Evolutionary conservation across 169 alveolate genomes (phyloP), one percentile per base, ranked within the genome.

Genomic region (Plasmodium cynomolgi): DNA sequence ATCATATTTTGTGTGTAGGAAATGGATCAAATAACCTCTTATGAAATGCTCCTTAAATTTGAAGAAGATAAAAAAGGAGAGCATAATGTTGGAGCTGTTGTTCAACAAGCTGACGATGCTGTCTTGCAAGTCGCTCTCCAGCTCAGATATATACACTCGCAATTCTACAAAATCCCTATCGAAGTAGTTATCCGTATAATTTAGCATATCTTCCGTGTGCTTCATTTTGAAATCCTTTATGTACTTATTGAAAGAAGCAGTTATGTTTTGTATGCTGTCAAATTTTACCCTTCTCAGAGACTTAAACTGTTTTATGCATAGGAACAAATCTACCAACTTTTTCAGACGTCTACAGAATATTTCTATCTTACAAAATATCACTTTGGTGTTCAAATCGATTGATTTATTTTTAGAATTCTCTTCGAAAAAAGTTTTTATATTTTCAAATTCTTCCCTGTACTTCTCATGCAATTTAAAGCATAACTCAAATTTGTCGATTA

Each of bases 81-180:
- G 98, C 97, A 96, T 97, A 98, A 96, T 98, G 97, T 93, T 98
- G 98, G 95, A 98, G 97, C 95, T 97, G 96, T 92, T 98, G 98
- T 81, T 98, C 97, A 85, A 96, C 97, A 94, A 97, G 95, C 82
- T 98, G 34, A 82, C 99, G 72, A 96, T 81, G 83, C 93, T 93
- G 56, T 96, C 94, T 83, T 95, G 95, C 74, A 94, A 86, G 44
- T 92, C 93, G 54, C 94, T 85, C 79, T 90, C 96, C 47, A 98
- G 96, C 41, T 97, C 97, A 68, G 98, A 97, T 62, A 98, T 98
- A 71, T 98, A 98, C 29, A 98, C 99, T 84, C 98, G 98, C 96
- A 99, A 98, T 96, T 98, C 99, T 50, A 99, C 99, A 95, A 97
- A 99, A 93, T 98, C 99, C 94, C 99, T 97, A 96, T 99, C 99